Conservation (phyloP, 768 basidiomycete genomes). For the Rickenella mellea region DNA sequence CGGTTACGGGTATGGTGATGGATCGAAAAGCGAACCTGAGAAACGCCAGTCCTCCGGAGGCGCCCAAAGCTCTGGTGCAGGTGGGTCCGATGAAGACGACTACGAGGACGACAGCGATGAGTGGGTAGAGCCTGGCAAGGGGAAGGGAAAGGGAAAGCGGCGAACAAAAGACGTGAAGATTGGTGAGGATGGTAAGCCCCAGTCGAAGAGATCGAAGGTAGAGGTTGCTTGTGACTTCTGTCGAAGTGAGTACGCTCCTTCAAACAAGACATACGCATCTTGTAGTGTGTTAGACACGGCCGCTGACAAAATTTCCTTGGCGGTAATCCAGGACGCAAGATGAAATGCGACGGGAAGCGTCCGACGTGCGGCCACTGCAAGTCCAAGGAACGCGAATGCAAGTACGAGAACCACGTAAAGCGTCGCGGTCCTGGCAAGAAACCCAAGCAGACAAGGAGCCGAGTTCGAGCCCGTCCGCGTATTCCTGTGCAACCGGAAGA, state of each 20-base stretch:
- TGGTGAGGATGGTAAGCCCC: neutral
- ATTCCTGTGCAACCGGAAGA: no score
- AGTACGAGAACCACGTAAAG: conserved; percentile 8
- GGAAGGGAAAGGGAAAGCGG: neutral
- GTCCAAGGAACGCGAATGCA: conserved; percentile 6
- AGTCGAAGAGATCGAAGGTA: neutral
- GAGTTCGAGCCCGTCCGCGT: no score
- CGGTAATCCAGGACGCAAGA: conserved; percentile 14
- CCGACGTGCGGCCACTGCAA: conserved; percentile 12
- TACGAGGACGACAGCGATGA: no score
- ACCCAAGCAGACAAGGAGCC: conserved; percentile 3
- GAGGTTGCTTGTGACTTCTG: conserved; percentile 11
- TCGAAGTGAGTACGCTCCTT: conserved; percentile 6
- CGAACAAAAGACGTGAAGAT: no score
- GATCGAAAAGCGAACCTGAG: no score
- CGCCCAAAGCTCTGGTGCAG: no score
- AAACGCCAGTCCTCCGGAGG: no score
- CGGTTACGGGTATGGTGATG: no score
- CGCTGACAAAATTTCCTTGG: neutral
- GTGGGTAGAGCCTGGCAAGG: no score
- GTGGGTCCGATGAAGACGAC: no score
- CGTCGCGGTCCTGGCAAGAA: conserved; percentile 11
- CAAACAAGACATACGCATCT: neutral
- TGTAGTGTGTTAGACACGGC: neutral
- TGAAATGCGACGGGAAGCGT: conserved; percentile 13